Percentiles rank a stretch among this genome's conserved stretches.
phyloP scores from a whole-genome alignment of 768 basidiomycete genomes.

The Omphalotus guepiniiformis region DNA sequence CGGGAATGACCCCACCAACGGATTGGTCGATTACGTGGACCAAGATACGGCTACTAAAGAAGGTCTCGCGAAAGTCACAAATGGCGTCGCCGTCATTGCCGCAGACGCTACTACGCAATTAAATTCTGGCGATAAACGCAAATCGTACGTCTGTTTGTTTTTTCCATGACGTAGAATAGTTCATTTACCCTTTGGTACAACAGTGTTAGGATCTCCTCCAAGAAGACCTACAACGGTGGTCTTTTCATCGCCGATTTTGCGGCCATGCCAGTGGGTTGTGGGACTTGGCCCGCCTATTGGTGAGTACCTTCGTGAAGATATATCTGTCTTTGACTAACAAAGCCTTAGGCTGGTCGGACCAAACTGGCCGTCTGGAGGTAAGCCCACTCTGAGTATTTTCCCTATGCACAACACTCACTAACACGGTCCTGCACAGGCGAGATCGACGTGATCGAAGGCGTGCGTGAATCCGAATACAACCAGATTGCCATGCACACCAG shows the following conservation, averaged over 20 bases:
- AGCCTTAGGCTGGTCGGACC: slow-evolving; percentile 16
- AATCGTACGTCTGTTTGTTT: slow-evolving; percentile 14
- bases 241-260: slow-evolving; percentile 51
- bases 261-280: slow-evolving; percentile 47
- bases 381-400: not conserved
- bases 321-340: not conserved
- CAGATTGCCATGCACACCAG: slow-evolving; percentile 46
- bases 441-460: slow-evolving; percentile 54
- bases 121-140: slow-evolving; percentile 9
- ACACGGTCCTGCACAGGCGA: slow-evolving; percentile 22
- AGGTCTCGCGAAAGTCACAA: slow-evolving; percentile 1
- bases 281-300: slow-evolving; percentile 48
- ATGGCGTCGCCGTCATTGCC: slow-evolving; percentile 1
- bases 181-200: not conserved
- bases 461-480: slow-evolving; percentile 40
- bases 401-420: not conserved
- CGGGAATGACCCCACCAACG: not conserved
- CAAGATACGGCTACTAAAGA: not conserved
- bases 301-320: not conserved
- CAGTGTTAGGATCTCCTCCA: slow-evolving; percentile 47
- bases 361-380: slow-evolving; percentile 29
- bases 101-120: slow-evolving; percentile 1
- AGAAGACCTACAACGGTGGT: slow-evolving; percentile 39
- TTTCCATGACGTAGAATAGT: not conserved
- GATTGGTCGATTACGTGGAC: not conserved